Conservation (phyloP, 2,329 filamentous ascomycete genomes). For the Amauroascus verrucosus region DNA sequence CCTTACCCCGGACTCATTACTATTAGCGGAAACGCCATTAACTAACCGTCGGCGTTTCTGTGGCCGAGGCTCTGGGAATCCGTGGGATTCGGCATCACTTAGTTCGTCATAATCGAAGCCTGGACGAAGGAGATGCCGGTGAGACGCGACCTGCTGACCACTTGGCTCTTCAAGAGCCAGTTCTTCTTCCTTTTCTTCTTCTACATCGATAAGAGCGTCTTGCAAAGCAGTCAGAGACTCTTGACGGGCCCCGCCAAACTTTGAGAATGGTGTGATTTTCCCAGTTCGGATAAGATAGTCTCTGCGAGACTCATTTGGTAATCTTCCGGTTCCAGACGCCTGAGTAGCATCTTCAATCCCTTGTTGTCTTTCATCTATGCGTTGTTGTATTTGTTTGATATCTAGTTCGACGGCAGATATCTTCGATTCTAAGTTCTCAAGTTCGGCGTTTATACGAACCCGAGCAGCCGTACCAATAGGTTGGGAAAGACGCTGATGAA, state of each 20-base stretch:
- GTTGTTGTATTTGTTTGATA: constrained; percentile 65
- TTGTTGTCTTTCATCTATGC: constrained; percentile 65
- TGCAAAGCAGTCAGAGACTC: constrained; percentile 52
- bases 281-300: constrained; percentile 91
- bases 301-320: constrained; percentile 71
- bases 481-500: constrained; percentile 48
- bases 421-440: constrained; percentile 55
- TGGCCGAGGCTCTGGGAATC: constrained; percentile 17
- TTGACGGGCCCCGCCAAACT: constrained; percentile 46
- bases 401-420: constrained; percentile 59
- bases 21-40: not conserved
- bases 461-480: constrained; percentile 44
- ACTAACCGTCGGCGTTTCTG: constrained; percentile 31
- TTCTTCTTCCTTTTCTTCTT: constrained; percentile 52
- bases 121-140: constrained; percentile 62
- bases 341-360: constrained; percentile 58
- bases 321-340: constrained; percentile 40
- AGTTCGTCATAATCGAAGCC: constrained; percentile 52
- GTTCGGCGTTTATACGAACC: constrained; percentile 43
- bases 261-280: constrained; percentile 93
- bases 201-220: constrained; percentile 69
- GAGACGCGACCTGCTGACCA: constrained; percentile 46
- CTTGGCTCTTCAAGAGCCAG: constrained; percentile 37
- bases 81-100: constrained; percentile 23
- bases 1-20: not conserved